Base-by-base conservation (phyloP, 345 rosid species). In the Crucihimalaya himalaica region DNA sequence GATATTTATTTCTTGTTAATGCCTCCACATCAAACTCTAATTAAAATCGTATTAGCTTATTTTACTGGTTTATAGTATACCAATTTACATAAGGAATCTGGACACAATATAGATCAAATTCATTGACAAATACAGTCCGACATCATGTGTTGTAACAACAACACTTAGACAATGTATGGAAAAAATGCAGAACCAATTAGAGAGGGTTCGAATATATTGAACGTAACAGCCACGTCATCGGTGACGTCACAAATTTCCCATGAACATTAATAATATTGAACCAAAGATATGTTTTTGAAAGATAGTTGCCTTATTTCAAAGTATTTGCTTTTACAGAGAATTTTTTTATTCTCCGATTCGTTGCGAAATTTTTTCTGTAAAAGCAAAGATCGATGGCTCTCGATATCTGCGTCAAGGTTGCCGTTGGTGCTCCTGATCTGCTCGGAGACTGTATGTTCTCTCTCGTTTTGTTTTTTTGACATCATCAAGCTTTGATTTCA, bases 351-450 rank as follows among this genome's bases (percentile, higher is more conserved):
- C n/a, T 34, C 45, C 19, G 53, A 39, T 6, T 39, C 9, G 15
- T 8, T 42, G 43, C 55, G 21, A 56, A 25, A 11, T 7, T n/a
- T 20, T 61, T 9, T 46, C 21, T 19, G 42, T 2, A 57, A 65
- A 47, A 25, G 19, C 46, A 67, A 53, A 59, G 54, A 51, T 59
- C 63, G 42, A 90, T 93, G 98, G 74, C 86, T 71, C 40, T 90
- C 65, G 98, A 93, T 81, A 56, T 95, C 81, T 86, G 91, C 74
- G 99, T 86, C 46, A 92, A 92, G 84, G 97, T 86, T 59, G 97
- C 94, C 42, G 39, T 47, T 28, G 96, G 91, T 28, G 88, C 86
- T 19, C 87, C 88, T 43, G 85, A 86, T 63, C 53, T 63, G 71
- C 87, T 85, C 34, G 97, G 96, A 51, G 98, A 93, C 80, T 93